A percentile compares a stretch with the other conserved stretches of the same genome.
Conservation (phyloP, 1,284 basidiomycete genomes). For the Melanopsichium pennsylvanicum region DNA sequence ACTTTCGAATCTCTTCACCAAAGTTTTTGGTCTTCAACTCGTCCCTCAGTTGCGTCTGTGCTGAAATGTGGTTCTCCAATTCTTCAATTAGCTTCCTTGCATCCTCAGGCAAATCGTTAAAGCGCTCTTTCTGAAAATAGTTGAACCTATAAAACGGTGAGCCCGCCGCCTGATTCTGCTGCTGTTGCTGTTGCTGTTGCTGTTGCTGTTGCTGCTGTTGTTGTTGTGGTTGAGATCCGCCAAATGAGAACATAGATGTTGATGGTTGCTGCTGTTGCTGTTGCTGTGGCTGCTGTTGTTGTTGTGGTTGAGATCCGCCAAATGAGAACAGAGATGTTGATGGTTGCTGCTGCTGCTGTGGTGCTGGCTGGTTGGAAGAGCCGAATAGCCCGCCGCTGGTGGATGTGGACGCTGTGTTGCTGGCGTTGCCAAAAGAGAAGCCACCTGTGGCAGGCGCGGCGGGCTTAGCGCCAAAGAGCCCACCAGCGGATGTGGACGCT, state of each 20-base stretch:
- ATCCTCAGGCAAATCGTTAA: constrained; percentile 62
- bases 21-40: constrained; percentile 53
- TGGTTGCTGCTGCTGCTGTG: constrained; percentile 14
- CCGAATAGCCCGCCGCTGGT: constrained; percentile 3
- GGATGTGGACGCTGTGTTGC: constrained; percentile 25
- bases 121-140: constrained; percentile 62
- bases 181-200: constrained; percentile 28
- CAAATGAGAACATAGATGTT: constrained; percentile 18
- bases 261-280: constrained; percentile 15
- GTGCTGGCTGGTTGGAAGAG: constrained; percentile 5
- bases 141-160: constrained; percentile 53
- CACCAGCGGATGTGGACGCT: constrained; percentile 12
- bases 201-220: constrained; percentile 29
- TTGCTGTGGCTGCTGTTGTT: constrained; percentile 29
- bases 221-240: constrained; percentile 11
- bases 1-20: constrained; percentile 47
- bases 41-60: constrained; percentile 48
- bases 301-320: constrained; percentile 11
- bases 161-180: constrained; percentile 13
- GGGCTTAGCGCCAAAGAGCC: constrained; percentile 36
- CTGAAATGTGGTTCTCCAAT: constrained; percentile 51
- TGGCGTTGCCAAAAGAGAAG: constrained; percentile 41
- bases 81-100: constrained; percentile 58
- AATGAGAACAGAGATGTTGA: constrained; percentile 19
- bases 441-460: constrained; percentile 17